These are phyloP conservation scores for Colletotrichum tropicale DNA, from an alignment of 2,329 filamentous ascomycete genomes.

Conservation along the genomic window DNA sequence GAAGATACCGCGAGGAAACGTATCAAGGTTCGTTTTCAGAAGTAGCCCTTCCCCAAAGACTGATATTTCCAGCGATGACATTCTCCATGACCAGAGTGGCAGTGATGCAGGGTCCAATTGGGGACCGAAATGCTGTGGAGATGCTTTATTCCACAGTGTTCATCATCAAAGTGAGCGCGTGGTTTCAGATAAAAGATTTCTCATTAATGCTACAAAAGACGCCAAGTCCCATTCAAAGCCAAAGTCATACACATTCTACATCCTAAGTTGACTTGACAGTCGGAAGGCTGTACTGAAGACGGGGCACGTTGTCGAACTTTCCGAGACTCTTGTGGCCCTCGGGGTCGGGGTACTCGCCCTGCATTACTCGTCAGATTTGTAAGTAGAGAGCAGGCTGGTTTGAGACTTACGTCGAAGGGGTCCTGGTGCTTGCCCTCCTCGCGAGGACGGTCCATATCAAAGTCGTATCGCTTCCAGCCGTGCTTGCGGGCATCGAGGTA, in stretches of 20 bases:
- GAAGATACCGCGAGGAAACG: background rate
- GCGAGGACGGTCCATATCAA: conserved; percentile 26
- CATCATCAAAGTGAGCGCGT: background rate
- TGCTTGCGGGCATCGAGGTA: conserved; percentile 33
- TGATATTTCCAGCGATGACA: background rate
- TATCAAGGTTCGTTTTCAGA: background rate
- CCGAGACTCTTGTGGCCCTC: conserved; percentile 10
- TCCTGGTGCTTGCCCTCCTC: conserved; percentile 9
- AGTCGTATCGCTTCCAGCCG: conserved; percentile 31
- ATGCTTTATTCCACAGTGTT: background rate
- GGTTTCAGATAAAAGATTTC: accelerated
- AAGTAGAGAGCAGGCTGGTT: accelerated
- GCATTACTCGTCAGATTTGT: background rate
- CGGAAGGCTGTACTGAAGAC: conserved; percentile 2
- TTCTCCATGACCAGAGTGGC: background rate
- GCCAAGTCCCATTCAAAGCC: background rate
- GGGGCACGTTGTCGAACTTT: conserved; percentile 7
- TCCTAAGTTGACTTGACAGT: background rate
- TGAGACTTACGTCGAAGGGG: background rate
- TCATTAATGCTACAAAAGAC: background rate
- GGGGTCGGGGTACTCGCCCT: conserved; percentile 7
- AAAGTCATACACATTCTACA: background rate
- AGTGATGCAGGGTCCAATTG: background rate
- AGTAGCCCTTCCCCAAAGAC: accelerated
- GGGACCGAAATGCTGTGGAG: background rate